Base-by-base conservation (phyloP, 352 stramenopile genomes). In the Globisporangium camurandrum region DNA sequence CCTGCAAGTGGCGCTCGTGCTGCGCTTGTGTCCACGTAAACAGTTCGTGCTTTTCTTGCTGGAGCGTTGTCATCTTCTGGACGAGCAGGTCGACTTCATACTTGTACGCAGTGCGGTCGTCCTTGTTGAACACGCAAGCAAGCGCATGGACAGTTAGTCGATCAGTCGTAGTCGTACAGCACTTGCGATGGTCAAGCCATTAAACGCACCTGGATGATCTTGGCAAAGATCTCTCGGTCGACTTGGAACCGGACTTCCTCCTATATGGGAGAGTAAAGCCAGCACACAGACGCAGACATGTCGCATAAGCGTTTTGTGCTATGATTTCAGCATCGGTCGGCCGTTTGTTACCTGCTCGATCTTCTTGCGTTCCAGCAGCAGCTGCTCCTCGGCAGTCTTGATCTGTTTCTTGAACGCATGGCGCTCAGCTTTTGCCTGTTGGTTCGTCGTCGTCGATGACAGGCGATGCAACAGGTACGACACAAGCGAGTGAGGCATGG, bases 361-460 rank as follows among this genome's bases (percentile, higher is more conserved):
- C 49, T 87, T 89, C 39, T 69, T 51, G 23, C 57, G 57, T 36
- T 92, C 81, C 2, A 61, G 40, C 9, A 59, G 62, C 27, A 89
- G 62, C 26, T 73, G 65, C 23, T 88, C 75, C 45, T 92, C 77
- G 8, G 59, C 76, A 8, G 50, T 55, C 42, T 83, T 84, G 31
- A 92, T 85, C 50, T 84, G 83, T 59, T 88, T 89, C 53, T 88
- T 88, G 56, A 92, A 89, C 5, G 68, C 59, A 9, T 87, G 71
- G 12, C 81, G 81, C 49, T 92, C 81, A 2, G 75, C 71, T 64
- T 87, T 89, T 19, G 81, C 80, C 73, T 84, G 39, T 27, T n/a
- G 17, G 10, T 26, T 16, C 2, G 24, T 5, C n/a, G n/a, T n/a
- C n/a, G n/a, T n/a, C n/a, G n/a, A n/a, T n/a, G n/a, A n/a, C n/a